A percentile compares a stretch with the other conserved stretches of the same genome.
These are phyloP conservation scores for Oxytropis ochrocephala DNA, from an alignment of 306 rosid genomes.

Conservation along the genomic window DNA sequence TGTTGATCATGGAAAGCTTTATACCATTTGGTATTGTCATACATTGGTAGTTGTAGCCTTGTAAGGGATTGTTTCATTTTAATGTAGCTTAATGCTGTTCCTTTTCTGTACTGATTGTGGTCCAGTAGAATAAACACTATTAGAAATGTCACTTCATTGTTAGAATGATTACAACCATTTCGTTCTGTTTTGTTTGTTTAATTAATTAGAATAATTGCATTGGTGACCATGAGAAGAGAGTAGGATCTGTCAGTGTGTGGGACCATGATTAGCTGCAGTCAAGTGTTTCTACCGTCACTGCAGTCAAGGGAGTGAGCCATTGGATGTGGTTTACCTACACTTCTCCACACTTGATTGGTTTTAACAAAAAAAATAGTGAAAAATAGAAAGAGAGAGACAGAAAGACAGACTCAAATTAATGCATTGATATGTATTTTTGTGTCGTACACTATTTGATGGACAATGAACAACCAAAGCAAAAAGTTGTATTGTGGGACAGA, in stretches of 20 bases:
- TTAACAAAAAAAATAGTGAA: too few relatives aligned
- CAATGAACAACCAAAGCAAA: too few relatives aligned
- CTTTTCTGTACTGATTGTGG: background rate
- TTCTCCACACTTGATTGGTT: too few relatives aligned
- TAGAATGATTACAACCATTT: background rate
- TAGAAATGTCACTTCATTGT: background rate
- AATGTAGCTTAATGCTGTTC: background rate
- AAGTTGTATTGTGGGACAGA: too few relatives aligned
- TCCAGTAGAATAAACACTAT: background rate
- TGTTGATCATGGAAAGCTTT: conserved; percentile 1
- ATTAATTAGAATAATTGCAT: background rate
- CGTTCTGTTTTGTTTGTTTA: background rate
- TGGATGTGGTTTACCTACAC: too few relatives aligned
- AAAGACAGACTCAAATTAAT: too few relatives aligned
- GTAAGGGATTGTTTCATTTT: conserved; percentile 1
- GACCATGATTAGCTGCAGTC: too few relatives aligned
- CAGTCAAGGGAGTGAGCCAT: too few relatives aligned
- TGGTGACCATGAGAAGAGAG: conserved; percentile 5
- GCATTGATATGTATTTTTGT: too few relatives aligned
- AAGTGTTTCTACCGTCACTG: too few relatives aligned
- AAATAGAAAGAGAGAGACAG: too few relatives aligned
- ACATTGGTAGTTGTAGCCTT: background rate
- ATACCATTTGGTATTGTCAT: background rate
- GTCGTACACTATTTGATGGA: too few relatives aligned
- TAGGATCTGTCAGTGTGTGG: background rate